Evolutionary conservation across 1,284 basidiomycete species (phyloP).

Genomic region (Microstroma glucosiphilum): DNA sequence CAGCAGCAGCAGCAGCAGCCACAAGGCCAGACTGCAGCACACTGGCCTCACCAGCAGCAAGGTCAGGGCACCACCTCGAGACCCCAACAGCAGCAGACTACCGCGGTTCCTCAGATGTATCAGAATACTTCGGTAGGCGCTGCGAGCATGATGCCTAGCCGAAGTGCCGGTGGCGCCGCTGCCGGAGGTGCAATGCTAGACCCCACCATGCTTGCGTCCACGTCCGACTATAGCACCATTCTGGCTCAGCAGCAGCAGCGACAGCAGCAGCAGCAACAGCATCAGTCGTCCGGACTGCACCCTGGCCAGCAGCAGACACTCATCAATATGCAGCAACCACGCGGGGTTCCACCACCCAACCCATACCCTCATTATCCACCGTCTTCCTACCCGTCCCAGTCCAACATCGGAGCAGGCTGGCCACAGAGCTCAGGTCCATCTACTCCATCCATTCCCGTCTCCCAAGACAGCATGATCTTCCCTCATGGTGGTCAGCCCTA

Average conservation of each 20-base stretch:
- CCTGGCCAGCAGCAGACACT: background rate
- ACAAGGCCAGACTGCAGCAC: background rate
- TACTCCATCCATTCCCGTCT: background rate
- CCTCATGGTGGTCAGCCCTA: too few relatives aligned
- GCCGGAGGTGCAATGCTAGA: background rate
- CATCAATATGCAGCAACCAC: background rate
- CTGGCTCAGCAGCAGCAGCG: constrained; percentile 2
- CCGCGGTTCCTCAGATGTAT: background rate
- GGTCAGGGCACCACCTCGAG: background rate
- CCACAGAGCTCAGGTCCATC: too few relatives aligned
- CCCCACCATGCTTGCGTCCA: background rate
- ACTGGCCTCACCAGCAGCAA: background rate
- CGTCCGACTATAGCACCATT: background rate
- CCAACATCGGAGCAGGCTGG: too few relatives aligned
- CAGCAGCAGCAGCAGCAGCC: constrained; percentile 7
- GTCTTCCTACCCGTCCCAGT: too few relatives aligned
- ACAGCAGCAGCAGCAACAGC: background rate
- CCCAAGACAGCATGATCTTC: background rate
- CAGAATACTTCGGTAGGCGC: background rate
- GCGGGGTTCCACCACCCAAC: too few relatives aligned
- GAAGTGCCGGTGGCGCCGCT: too few relatives aligned
- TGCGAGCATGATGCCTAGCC: background rate
- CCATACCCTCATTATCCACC: too few relatives aligned
- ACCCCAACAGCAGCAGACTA: background rate
- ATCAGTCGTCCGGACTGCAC: background rate